Conservation (phyloP, 352 stramenopile species). For the Pythium oligandrum region DNA sequence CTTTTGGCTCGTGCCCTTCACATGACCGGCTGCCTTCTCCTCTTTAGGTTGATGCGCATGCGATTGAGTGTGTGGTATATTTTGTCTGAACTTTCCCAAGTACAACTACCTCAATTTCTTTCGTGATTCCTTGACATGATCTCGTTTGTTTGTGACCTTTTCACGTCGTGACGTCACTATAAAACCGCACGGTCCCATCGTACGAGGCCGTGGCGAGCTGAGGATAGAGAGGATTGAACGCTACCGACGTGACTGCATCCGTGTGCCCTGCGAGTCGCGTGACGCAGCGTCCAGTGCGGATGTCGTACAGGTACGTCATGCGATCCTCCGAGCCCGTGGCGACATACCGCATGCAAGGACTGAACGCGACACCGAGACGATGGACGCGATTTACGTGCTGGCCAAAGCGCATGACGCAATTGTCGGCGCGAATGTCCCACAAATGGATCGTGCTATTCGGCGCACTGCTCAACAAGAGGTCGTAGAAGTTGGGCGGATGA, state of each 20-base stretch:
- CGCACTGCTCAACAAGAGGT: conserved; percentile 75
- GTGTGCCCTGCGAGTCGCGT: conserved; percentile 58
- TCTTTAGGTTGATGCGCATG: no score
- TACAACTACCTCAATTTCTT: no score
- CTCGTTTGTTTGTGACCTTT: no score
- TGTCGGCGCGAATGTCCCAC: conserved; percentile 85
- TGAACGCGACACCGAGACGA: conserved; percentile 65
- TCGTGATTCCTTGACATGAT: no score
- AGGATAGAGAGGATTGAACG: conserved; percentile 73
- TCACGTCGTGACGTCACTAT: conserved; percentile 4
- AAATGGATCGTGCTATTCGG: conserved; percentile 66
- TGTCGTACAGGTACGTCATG: conserved; percentile 79
- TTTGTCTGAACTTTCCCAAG: no score
- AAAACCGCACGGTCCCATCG: conserved; percentile 57
- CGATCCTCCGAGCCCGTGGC: conserved; percentile 85
- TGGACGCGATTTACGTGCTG: conserved; percentile 86
- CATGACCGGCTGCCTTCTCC: no score
- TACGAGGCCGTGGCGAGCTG: conserved; percentile 80
- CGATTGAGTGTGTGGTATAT: no score
- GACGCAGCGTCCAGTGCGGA: conserved; percentile 62
- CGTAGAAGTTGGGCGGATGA: conserved; percentile 75
- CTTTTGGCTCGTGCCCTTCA: no score
- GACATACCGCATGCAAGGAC: conserved; percentile 88
- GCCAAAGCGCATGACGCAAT: conserved; percentile 79
- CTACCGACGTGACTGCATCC: conserved; percentile 75